A percentile compares a stretch with the other conserved stretches of the same genome.
Evolutionary conservation across 2,329 filamentous ascomycete genomes (phyloP).

Genomic region (Pyrenophora graminea): DNA sequence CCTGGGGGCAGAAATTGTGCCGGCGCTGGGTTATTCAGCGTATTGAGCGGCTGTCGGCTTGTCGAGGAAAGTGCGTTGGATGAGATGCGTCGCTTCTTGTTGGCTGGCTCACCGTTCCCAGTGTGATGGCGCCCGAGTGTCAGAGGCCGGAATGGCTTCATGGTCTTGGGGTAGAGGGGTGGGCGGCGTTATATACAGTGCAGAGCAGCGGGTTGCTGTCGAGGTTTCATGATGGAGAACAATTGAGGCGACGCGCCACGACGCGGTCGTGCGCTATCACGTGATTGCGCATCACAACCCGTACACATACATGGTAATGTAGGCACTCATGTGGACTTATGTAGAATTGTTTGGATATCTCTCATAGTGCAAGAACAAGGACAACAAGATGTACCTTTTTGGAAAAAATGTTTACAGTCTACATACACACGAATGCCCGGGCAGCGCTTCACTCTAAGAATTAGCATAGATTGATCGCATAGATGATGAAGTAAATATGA

Average conservation of each 20-base stretch:
- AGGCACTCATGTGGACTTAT: too few species aligned
- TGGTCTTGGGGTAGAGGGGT: constrained; percentile 11
- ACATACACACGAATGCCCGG: too few species aligned
- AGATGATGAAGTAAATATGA: too few species aligned
- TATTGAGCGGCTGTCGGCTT: constrained; percentile 39
- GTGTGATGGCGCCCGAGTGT: constrained; percentile 34
- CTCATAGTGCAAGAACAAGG: too few species aligned
- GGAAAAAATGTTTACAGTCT: too few species aligned
- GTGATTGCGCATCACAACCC: not conserved
- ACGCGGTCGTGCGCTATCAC: constrained; percentile 21
- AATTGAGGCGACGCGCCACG: constrained; percentile 10
- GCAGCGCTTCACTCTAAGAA: too few species aligned
- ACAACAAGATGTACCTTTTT: too few species aligned
- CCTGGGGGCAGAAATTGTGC: constrained; percentile 23
- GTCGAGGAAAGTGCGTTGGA: constrained; percentile 30
- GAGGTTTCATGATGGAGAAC: not conserved
- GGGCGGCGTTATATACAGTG: not conserved
- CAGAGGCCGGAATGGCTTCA: constrained; percentile 45
- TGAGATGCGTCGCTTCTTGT: constrained; percentile 50
- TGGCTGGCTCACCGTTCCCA: constrained; percentile 38
- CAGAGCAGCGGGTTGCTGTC: not conserved
- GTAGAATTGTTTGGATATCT: too few species aligned
- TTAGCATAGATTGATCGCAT: not conserved
- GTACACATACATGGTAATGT: not conserved
- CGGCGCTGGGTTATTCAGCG: constrained; percentile 27